These are phyloP conservation scores for Epicoccum nigrum DNA, from an alignment of 2,329 filamentous ascomycete species.

Conservation along the genomic window DNA sequence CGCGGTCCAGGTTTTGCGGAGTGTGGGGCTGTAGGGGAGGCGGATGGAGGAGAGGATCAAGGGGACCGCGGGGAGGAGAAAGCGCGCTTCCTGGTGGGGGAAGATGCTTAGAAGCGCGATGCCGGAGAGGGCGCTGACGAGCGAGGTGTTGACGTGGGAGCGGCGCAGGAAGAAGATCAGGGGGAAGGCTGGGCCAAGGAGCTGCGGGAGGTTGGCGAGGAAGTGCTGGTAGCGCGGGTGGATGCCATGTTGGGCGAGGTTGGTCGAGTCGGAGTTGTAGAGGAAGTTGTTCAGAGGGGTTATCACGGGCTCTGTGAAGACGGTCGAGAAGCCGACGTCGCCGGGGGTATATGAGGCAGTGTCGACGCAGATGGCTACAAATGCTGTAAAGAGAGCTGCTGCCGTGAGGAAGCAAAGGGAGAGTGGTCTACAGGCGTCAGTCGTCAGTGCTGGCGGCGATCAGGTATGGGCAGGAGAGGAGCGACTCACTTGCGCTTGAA, in stretches of 20 bases:
- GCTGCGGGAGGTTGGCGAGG: slow-evolving; percentile 58
- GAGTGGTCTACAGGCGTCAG: slow-evolving; percentile 57
- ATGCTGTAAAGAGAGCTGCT: slow-evolving; percentile 70
- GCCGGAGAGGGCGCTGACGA: slow-evolving; percentile 77
- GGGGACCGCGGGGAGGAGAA: slow-evolving; percentile 76
- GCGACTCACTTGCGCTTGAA: slow-evolving; percentile 75
- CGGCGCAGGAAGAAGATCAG: slow-evolving; percentile 59
- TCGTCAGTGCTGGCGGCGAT: slow-evolving; percentile 12
- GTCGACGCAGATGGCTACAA: slow-evolving; percentile 79
- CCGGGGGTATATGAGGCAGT: slow-evolving; percentile 77
- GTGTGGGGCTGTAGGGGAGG: slow-evolving; percentile 62
- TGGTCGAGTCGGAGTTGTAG: slow-evolving; percentile 57
- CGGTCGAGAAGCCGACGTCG: slow-evolving; percentile 67
- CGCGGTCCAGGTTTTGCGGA: slow-evolving; percentile 57
- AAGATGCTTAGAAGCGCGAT: slow-evolving; percentile 74
- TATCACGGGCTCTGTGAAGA: slow-evolving; percentile 61
- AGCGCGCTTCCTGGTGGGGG: slow-evolving; percentile 80
- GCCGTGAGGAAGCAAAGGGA: slow-evolving; percentile 67
- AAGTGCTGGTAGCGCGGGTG: slow-evolving; percentile 61
- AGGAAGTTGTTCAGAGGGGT: slow-evolving; percentile 60
- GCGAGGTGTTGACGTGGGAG: slow-evolving; percentile 57
- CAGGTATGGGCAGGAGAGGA: background rate
- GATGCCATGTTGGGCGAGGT: slow-evolving; percentile 60
- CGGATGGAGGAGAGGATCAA: slow-evolving; percentile 76
- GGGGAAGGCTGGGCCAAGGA: slow-evolving; percentile 59